Evolutionary conservation across 225 moss, liverwort and hornwort species (phyloP).

Genomic region (Polytrichum commune): DNA sequence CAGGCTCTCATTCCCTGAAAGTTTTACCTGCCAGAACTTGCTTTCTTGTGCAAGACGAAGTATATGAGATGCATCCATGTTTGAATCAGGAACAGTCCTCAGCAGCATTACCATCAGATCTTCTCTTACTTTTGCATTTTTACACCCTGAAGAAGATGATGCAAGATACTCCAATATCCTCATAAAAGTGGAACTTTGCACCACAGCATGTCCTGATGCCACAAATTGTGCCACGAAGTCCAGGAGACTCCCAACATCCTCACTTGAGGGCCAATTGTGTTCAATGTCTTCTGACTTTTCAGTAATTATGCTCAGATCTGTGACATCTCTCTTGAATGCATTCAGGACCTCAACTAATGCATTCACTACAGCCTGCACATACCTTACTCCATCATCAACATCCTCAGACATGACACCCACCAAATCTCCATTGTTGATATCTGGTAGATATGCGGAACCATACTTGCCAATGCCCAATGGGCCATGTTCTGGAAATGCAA

Average conservation of each 20-base stretch:
- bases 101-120: constrained; percentile 86
- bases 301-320: constrained; percentile 13
- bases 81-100: constrained; percentile 72
- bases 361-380: constrained; percentile 80
- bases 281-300: constrained; percentile 19
- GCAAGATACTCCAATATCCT: constrained; percentile 75
- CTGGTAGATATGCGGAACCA: constrained; percentile 65
- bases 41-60: constrained; percentile 63
- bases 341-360: constrained; percentile 70
- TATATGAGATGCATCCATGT: constrained; percentile 60
- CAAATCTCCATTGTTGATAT: constrained; percentile 36
- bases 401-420: constrained; percentile 42
- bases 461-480: constrained; percentile 85
- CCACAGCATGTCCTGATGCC: constrained; percentile 82
- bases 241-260: constrained; percentile 68
- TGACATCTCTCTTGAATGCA: constrained; percentile 19
- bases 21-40: constrained; percentile 78
- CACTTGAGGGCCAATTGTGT: constrained; percentile 55
- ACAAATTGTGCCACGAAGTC: constrained; percentile 93
- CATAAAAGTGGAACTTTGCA: constrained; percentile 67
- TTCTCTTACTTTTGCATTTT: constrained; percentile 52
- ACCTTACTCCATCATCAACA: constrained; percentile 66
- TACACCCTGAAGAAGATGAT: constrained; percentile 34
- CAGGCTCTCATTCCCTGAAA: neutral
- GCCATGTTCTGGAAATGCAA: constrained; percentile 89